Base-by-base conservation (phyloP, 2,329 filamentous ascomycete genomes). In the Penicillium concentricum region DNA sequence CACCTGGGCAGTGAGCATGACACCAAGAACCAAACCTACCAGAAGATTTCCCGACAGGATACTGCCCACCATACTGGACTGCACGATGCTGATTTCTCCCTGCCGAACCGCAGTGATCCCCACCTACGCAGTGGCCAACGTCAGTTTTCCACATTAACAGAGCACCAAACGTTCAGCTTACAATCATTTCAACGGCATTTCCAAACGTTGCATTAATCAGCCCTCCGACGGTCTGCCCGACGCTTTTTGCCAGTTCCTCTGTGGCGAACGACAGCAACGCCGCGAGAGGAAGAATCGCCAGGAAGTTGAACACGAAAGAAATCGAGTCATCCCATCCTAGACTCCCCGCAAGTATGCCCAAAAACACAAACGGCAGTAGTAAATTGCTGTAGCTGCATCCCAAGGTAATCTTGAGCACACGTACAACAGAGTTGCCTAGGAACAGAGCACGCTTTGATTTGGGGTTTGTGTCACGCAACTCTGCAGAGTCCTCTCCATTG, bases 1-100 rank as follows among this genome's bases (percentile, higher is more conserved):
- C 7, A 49, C 4, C 5, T 22, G 3, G 18, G 15, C 4, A 46
- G 20, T 8, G 9, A 20, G n/a, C 2, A 3, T 30, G 32, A n/a
- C 15, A 9, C 1, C 30, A 38, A 13, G 6, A 15, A 24, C 12
- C 4, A 8, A 24, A 13, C 32, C 5, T 45, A 63, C 61, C n/a
- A 94, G 82, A 5, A 94, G 82, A 55, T 95, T 76, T 69, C 95
- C 95, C 44, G 90, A 94, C 16, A 96, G 79, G 68, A 96, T 93
- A 71, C 87, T 90, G 56, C 91, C 91, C 58, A 95, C 89, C 37
- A 96, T 81, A 1, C 91, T 94, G 0, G 91, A 93, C 74, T 95
- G 90, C 7, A 95, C 91, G 56, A 96, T 92, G 42, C 87, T 78
- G 22, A 93, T 84, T 72, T 93, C 84, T 44, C 82, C 74, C 60